Conservation (phyloP, 768 basidiomycete species). For the Lactarius hengduanensis region DNA sequence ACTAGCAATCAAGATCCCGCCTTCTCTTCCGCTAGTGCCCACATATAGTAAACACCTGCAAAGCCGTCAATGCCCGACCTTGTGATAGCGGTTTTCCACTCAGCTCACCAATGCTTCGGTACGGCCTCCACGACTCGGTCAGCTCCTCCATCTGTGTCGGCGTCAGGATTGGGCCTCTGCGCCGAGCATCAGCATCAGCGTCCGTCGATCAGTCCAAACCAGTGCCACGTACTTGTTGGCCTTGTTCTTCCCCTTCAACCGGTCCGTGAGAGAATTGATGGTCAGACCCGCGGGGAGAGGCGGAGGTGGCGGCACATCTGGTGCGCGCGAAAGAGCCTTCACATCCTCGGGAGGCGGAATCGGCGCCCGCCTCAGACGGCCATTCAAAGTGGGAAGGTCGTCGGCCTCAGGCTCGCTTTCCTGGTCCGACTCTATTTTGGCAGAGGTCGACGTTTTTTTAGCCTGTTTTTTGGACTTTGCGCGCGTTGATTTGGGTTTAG, state of each 20-base stretch:
- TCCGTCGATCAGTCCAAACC: neutral
- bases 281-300: conserved; percentile 54
- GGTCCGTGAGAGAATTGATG: conserved; percentile 52
- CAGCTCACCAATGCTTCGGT: conserved; percentile 68
- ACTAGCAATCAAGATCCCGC: neutral
- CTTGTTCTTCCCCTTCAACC: conserved; percentile 68
- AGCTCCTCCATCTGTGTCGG: conserved; percentile 80
- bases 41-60: conserved; percentile 83
- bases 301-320: neutral
- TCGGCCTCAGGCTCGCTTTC: neutral
- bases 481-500: conserved; percentile 30
- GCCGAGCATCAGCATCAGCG: conserved; percentile 11
- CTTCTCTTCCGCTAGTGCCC: conserved; percentile 61
- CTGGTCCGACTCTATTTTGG: conserved; percentile 14
- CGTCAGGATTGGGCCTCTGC: conserved; percentile 69
- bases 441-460: neutral
- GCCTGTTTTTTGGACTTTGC: conserved; percentile 4
- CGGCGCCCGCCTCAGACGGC: conserved; percentile 7
- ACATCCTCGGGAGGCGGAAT: neutral
- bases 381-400: conserved; percentile 5
- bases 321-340: too few species aligned
- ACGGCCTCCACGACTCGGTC: conserved; percentile 77
- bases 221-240: conserved; percentile 60
- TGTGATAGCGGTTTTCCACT: neutral
- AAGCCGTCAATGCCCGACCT: conserved; percentile 14